Evolutionary conservation across 2,329 filamentous ascomycete genomes (phyloP), one percentile per base, ranked within the genome.

Genomic region (Bipolaris zeicola): DNA sequence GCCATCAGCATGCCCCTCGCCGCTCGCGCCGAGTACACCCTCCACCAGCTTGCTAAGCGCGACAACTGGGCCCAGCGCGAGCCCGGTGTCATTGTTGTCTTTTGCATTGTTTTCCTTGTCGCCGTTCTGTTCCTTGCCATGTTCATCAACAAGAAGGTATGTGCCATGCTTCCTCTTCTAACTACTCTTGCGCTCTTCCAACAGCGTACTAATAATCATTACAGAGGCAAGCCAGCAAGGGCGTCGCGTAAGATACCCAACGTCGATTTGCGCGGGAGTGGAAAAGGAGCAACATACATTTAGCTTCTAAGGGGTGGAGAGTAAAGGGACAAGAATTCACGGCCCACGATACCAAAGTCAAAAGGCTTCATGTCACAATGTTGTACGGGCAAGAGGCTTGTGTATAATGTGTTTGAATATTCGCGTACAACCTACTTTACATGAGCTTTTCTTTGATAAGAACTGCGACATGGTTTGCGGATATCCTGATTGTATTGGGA

Each of bases 71-170:
- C 85, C 22, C 64, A 74, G 58, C 67, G 75, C 31, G 83, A 88
- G 68, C 80, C 82, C 42, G 86, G 86, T 73, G 84, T 87, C 60
- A 79, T 88, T 48, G 77, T 87, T 62, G 86, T 88, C 54, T 86
- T 88, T 75, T 80, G 77, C 73, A 85, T 88, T 64, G 78, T 87
- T 72, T 83, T 83, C 67, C 66, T 85, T 58, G 82, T 88, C 62
- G 79, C 59, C 37, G 53, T 81, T 58, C 80, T 84, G 24, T 70
- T 88, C 46, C 60, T 81, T 52, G 65, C 68, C 47, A 77, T 88
- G 38, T 81, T 83, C 68, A 65, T 83, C 59, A 79, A 79, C 61
- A 79, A 81, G 60, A 77, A 73, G 67, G 71, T 81, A 69, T 42
- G 69, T 43, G 67, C 52, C 20, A 6, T 24, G 8, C 26, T 37